These are phyloP conservation scores for Ogataea pignaliae DNA, from an alignment of 805 yeast genomes.

Conservation along the genomic window DNA sequence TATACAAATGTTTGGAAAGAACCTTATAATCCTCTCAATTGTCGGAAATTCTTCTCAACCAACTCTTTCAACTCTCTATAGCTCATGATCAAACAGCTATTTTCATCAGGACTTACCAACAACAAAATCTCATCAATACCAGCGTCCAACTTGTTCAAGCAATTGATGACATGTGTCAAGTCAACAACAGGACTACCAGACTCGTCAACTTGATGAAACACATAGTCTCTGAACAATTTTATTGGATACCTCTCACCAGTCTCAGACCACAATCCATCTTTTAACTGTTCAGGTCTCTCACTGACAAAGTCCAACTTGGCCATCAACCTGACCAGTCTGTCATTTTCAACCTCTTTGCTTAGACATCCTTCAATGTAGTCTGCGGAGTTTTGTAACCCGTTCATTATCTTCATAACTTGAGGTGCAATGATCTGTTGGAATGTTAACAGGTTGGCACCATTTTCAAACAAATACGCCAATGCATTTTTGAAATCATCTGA, in stretches of 20 bases:
- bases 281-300: slow-evolving; percentile 64
- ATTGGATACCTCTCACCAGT: slow-evolving; percentile 72
- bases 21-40: slow-evolving; percentile 24
- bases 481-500: slow-evolving; percentile 44
- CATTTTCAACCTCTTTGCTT: slow-evolving; percentile 78
- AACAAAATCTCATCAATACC: slow-evolving; percentile 82
- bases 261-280: slow-evolving; percentile 61
- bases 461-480: slow-evolving; percentile 32
- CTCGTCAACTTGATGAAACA: slow-evolving; percentile 81
- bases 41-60: slow-evolving; percentile 64
- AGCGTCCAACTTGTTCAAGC: slow-evolving; percentile 86
- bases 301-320: slow-evolving; percentile 75
- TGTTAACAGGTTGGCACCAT: slow-evolving; percentile 25
- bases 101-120: slow-evolving; percentile 80
- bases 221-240: slow-evolving; percentile 73
- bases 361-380: slow-evolving; percentile 62
- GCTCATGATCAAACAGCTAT: slow-evolving; percentile 77
- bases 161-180: slow-evolving; percentile 71
- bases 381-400: slow-evolving; percentile 45
- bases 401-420: slow-evolving; percentile 41
- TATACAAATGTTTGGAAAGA: background rate
- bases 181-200: slow-evolving; percentile 75
- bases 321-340: slow-evolving; percentile 75
- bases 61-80: slow-evolving; percentile 77
- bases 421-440: slow-evolving; percentile 39